phyloP scores from a whole-genome alignment of 1,284 basidiomycete species.

The Trichosporon asahii region DNA sequence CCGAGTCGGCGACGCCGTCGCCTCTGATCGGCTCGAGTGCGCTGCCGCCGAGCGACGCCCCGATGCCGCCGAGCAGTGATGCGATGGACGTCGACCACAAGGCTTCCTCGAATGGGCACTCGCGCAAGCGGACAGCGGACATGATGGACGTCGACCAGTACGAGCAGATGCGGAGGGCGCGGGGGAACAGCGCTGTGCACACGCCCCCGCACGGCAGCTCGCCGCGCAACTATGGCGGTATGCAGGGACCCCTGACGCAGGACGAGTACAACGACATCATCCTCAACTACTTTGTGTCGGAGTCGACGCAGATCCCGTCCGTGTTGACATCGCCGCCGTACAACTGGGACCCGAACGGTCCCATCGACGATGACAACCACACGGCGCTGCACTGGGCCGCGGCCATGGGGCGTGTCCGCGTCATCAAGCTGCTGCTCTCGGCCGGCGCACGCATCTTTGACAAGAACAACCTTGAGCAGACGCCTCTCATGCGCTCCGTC shows the following conservation, averaged over 20 bases:
- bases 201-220: constrained; percentile 38
- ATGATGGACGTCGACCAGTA: constrained; percentile 42
- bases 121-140: constrained; percentile 40
- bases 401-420: constrained; percentile 95
- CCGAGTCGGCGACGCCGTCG: constrained; percentile 27
- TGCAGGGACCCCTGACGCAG: constrained; percentile 43
- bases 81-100: constrained; percentile 23
- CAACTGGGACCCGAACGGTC: constrained; percentile 94
- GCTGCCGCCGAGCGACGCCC: constrained; percentile 16
- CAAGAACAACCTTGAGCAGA: constrained; percentile 95
- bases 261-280: constrained; percentile 85
- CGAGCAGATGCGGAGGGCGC: constrained; percentile 36
- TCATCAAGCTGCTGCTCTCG: constrained; percentile 90
- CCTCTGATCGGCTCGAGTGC: constrained; percentile 18
- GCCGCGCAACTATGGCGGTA: constrained; percentile 21
- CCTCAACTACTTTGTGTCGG: constrained; percentile 98
- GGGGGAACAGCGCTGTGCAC: constrained; percentile 44
- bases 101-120: constrained; percentile 17
- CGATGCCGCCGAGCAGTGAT: constrained; percentile 13
- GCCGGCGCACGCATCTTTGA: constrained; percentile 96
- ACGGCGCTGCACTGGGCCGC: constrained; percentile 98
- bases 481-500: constrained; percentile 95
- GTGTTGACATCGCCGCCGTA: constrained; percentile 83
- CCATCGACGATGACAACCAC: constrained; percentile 98
- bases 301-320: constrained; percentile 86